A percentile compares a stretch with the other conserved stretches of the same genome.
Conservation (phyloP, 148 eudicot species). For the Cornus kousa region DNA sequence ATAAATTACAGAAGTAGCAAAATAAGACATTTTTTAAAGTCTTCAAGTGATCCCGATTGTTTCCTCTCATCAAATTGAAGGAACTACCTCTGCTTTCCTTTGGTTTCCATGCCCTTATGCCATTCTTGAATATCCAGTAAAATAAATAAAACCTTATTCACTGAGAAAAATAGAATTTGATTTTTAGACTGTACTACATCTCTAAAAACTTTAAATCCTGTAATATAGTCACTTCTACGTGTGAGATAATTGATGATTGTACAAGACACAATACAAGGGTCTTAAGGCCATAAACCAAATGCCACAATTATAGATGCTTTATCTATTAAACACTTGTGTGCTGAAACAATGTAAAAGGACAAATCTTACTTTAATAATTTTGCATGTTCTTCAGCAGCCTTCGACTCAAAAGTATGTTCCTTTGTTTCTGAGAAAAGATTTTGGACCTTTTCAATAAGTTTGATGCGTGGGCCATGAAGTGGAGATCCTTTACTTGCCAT, state of each 20-base stretch:
- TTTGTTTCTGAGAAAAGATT: conserved; percentile 85
- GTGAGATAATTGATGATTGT: background rate
- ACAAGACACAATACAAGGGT: background rate
- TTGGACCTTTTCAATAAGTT: conserved; percentile 81
- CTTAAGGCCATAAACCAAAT: background rate
- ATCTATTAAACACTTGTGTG: background rate
- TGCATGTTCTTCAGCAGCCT: conserved; percentile 99
- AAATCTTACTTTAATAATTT: conserved; percentile 63
- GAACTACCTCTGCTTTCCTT: background rate
- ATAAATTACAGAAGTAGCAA: background rate
- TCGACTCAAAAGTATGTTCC: conserved; percentile 89
- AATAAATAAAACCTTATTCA: background rate
- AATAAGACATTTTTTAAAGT: background rate
- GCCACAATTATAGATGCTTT: background rate
- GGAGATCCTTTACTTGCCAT: conserved; percentile 93
- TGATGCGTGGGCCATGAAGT: conserved; percentile 90
- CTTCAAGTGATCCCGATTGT: background rate
- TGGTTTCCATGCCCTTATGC: background rate
- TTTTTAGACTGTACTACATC: background rate
- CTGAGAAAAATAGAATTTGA: background rate
- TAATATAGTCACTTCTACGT: background rate
- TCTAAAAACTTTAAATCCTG: background rate
- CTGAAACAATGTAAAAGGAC: background rate
- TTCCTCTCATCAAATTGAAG: background rate
- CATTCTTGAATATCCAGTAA: background rate